phyloP scores from a whole-genome alignment of 2,329 filamentous ascomycete genomes.

The Aspergillus sclerotialis region DNA sequence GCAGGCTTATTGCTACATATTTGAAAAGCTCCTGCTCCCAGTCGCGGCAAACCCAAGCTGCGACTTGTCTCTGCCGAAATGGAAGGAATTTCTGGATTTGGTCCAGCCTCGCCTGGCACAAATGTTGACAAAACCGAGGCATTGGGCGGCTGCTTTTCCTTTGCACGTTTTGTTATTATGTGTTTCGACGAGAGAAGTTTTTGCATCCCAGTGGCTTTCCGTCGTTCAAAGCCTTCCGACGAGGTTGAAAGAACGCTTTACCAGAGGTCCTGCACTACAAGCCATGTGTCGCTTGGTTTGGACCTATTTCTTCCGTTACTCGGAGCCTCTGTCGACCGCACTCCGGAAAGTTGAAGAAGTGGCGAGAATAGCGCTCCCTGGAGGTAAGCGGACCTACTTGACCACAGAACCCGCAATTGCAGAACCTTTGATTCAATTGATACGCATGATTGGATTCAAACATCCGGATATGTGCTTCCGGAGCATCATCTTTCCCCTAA shows the following conservation, averaged over 20 bases:
- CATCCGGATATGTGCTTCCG: conserved; percentile 90
- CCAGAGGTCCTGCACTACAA: conserved; percentile 73
- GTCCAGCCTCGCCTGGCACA: conserved; percentile 72
- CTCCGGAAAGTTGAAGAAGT: conserved; percentile 84
- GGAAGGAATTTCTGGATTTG: conserved; percentile 75
- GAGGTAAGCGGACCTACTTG: conserved; percentile 70
- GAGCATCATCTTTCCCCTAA: conserved; percentile 85
- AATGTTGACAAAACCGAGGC: conserved; percentile 83
- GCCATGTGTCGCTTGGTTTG: conserved; percentile 85
- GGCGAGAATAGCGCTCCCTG: conserved; percentile 72
- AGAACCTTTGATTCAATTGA: conserved; percentile 86
- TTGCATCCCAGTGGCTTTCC: conserved; percentile 79
- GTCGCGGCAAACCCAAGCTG: conserved; percentile 73
- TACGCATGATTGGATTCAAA: conserved; percentile 89
- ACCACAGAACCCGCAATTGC: conserved; percentile 77
- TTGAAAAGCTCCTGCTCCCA: conserved; percentile 78
- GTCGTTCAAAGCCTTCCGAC: conserved; percentile 70
- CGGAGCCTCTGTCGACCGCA: conserved; percentile 61
- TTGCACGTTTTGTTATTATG: conserved; percentile 82
- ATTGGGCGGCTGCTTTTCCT: conserved; percentile 86
- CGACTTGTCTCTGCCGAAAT: conserved; percentile 73
- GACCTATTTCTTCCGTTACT: conserved; percentile 85
- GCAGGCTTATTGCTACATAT: conserved; percentile 85
- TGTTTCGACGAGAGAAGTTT: conserved; percentile 76
- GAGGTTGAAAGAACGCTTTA: conserved; percentile 74